A percentile compares a stretch with the other conserved stretches of the same genome.
Evolutionary conservation across 148 eudicot genomes (phyloP).

Genomic region (Spergularia marina): DNA sequence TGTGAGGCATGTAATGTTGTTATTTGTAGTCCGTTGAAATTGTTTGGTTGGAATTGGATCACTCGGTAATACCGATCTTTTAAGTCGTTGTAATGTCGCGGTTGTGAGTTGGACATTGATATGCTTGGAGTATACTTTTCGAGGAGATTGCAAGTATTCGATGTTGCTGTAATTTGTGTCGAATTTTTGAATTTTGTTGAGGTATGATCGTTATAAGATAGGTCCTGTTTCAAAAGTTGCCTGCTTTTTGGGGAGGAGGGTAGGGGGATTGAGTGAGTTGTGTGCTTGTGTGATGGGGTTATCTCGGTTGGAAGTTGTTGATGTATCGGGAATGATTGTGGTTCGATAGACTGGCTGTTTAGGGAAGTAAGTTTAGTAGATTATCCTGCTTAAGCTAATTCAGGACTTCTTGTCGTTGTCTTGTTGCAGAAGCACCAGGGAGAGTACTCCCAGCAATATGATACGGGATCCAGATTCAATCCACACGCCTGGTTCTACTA

Average conservation of each 20-base stretch:
- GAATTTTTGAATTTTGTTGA: background rate
- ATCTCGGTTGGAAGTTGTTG: background rate
- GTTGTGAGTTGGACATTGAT: background rate
- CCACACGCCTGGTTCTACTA: conserved; percentile 42
- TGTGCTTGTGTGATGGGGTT: background rate
- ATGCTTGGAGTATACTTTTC: background rate
- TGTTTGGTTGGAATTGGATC: too few relatives aligned
- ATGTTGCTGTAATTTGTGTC: background rate
- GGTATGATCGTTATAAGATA: background rate
- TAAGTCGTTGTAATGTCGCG: too few relatives aligned
- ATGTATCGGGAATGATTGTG: background rate
- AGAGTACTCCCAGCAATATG: conserved; percentile 60
- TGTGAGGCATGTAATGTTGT: background rate
- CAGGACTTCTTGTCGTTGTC: background rate
- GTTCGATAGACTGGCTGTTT: background rate
- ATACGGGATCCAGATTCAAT: conserved; percentile 41
- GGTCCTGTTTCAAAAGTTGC: background rate
- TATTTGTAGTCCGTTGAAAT: background rate
- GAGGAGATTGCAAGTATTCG: too few relatives aligned
- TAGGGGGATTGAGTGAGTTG: background rate
- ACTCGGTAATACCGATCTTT: too few relatives aligned
- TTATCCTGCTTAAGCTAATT: background rate
- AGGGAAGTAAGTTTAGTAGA: background rate
- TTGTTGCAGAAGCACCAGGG: conserved; percentile 49
- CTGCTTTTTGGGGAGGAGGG: too few relatives aligned